phyloP scores from a whole-genome alignment of 2,329 filamentous ascomycete genomes.

The Samsoniella hepiali region DNA sequence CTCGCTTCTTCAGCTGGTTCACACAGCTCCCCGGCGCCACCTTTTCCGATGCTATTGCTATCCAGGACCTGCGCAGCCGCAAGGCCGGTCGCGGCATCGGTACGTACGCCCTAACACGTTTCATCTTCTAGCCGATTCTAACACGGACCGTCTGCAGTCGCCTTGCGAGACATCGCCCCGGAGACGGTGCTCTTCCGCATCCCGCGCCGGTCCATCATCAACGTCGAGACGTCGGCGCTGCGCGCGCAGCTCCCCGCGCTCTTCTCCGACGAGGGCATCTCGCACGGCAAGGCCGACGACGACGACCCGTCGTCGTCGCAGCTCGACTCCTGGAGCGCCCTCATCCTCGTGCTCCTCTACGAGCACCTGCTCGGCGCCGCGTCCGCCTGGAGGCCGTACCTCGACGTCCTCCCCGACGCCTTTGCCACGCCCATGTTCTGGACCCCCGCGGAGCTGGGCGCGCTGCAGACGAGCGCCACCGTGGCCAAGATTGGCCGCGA shows the following conservation, averaged over 20 bases:
- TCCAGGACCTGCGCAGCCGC: constrained; percentile 49
- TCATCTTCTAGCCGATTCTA: constrained; percentile 7
- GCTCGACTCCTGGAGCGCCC: constrained; percentile 52
- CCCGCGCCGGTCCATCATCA: constrained; percentile 68
- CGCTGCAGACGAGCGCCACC: constrained; percentile 76
- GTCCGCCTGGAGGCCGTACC: constrained; percentile 75
- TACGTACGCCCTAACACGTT: constrained; percentile 30
- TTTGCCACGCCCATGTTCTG: constrained; percentile 95
- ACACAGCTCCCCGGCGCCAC: constrained; percentile 47
- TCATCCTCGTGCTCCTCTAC: constrained; percentile 78
- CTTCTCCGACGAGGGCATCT: constrained; percentile 40
- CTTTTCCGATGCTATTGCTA: constrained; percentile 51
- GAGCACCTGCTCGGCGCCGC: constrained; percentile 58
- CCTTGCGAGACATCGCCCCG: constrained; percentile 63
- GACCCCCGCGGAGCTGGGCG: constrained; percentile 63
- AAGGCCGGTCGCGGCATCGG: constrained; percentile 55
- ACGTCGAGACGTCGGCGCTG: constrained; percentile 67
- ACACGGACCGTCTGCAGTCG: constrained; percentile 50
- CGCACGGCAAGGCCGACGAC: constrained; percentile 34
- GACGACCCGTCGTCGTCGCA: constrained; percentile 33
- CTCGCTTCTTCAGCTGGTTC: constrained; percentile 54
- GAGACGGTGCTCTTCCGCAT: constrained; percentile 80
- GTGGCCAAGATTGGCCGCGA: constrained; percentile 71
- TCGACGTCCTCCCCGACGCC: constrained; percentile 64
- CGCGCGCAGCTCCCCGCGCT: constrained; percentile 53